Base-by-base conservation (phyloP, 2,329 filamentous ascomycete species). In the Elsinoe arachidis region DNA sequence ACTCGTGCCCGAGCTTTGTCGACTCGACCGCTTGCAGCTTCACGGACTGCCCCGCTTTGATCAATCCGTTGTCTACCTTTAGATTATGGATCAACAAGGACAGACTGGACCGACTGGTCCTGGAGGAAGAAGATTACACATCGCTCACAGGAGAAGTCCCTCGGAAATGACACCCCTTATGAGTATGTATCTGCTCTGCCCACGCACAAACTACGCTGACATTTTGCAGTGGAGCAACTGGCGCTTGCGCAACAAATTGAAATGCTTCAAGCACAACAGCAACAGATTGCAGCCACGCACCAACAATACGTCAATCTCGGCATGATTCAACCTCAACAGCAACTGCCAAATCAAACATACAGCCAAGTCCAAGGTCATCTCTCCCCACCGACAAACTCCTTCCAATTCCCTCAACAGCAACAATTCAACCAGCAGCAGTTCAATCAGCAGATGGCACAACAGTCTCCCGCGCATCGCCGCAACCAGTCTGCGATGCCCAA, bases 251-350 rank as follows among this genome's bases (percentile, higher is more conserved):
- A 96, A 78, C 92, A 97, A 76, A 96, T 97, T 69, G 92, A 97
- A 76, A 82, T 95, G 70, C 81, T 97, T 69, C 92, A 97, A 77
- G 90, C 96, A 73, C 93, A 97, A 73, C 93, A 97, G 72, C 91
- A 97, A 74, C 91, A 96, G 72, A 95, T 97, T 69, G 89, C 95
- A 75, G 90, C 90, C 66, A 93, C 90, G 63, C 90, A 96, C 69
- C 91, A 96, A 75, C 92, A 97, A 76, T 96, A 96, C 78, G 87
- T 96, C 68, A 96, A 93, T 73, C 91, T 96, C 88, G 90, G 90
- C 72, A 90, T 97, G 81, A 85, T 97, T 67, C 86, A 87, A 65
- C 86, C 88, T 55, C 87, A 88, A 67, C 92, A 96, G 75, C 81
- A 84, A 65, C 78, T 96, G 59, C 84, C 83, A 64, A 84, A 83